Conservation (phyloP, 73 alveolate species). For the Paramecium caudatum region DNA sequence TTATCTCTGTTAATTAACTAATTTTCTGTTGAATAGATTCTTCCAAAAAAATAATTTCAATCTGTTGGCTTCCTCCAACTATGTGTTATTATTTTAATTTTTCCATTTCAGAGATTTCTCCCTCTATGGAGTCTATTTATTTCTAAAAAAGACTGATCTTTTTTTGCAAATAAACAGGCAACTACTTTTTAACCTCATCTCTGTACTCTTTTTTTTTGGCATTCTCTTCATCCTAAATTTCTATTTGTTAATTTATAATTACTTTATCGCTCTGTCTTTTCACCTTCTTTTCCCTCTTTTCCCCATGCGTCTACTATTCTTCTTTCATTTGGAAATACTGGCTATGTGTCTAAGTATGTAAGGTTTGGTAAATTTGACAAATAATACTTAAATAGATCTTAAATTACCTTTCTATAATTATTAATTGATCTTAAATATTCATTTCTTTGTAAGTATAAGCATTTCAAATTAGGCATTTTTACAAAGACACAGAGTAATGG, state of each 20-base stretch:
- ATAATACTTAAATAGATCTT: conserved; percentile 61
- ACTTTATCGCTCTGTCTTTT: conserved; percentile 90
- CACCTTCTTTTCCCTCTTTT: conserved; percentile 94
- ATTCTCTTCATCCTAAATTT: conserved; percentile 37
- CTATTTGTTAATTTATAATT: background rate
- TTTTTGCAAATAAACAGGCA: conserved; percentile 16
- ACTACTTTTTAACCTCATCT: background rate
- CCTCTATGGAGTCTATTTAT: background rate
- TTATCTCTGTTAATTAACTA: background rate
- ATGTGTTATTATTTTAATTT: background rate
- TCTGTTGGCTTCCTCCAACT: background rate
- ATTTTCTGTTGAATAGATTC: background rate
- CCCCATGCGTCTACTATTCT: conserved; percentile 96
- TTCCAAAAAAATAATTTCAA: conserved; percentile 39
- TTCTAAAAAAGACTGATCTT: conserved; percentile 4
- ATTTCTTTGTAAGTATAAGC: conserved; percentile 91
- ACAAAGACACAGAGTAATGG: conserved; percentile 86
- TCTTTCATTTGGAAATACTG: conserved; percentile 96
- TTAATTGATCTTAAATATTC: conserved; percentile 88
- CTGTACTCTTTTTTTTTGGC: background rate
- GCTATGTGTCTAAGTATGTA: conserved; percentile 94
- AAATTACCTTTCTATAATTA: conserved; percentile 87
- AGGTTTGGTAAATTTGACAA: conserved; percentile 88
- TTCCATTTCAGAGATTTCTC: conserved; percentile 10
- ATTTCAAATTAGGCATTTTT: conserved; percentile 91